A percentile compares a stretch with the other conserved stretches of the same genome.
Conservation (phyloP, 345 rosid genomes). For the Eucalyptus leucophloia region DNA sequence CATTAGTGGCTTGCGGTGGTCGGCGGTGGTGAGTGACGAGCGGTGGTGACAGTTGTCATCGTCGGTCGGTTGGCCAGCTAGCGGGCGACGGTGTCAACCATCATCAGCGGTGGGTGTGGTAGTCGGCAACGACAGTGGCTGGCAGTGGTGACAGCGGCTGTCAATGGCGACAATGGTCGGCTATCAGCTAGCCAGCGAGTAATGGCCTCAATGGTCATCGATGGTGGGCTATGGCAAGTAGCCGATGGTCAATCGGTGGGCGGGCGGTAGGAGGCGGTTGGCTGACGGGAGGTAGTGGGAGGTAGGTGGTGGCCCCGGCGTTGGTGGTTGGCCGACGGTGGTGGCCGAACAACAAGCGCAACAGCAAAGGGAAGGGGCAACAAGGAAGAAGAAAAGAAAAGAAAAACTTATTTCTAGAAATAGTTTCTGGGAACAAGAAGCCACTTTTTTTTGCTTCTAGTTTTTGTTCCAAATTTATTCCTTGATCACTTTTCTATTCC, state of each 20-base stretch:
- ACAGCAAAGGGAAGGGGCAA: too few relatives aligned
- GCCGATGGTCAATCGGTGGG: accelerated
- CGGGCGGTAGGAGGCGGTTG: accelerated
- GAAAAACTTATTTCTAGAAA: too few relatives aligned
- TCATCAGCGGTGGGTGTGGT: accelerated
- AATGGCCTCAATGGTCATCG: accelerated
- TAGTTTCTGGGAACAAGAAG: accelerated
- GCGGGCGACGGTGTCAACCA: accelerated
- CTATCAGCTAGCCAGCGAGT: accelerated
- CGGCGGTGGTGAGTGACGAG: too few relatives aligned
- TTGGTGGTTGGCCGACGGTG: accelerated
- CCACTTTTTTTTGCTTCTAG: too few relatives aligned
- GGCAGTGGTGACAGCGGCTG: accelerated
- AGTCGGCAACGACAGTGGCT: accelerated
- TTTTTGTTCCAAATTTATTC: too few relatives aligned
- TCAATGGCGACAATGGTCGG: accelerated
- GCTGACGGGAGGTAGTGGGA: accelerated
- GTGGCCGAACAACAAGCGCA: accelerated
- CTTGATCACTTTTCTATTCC: accelerated
- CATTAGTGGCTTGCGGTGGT: too few relatives aligned
- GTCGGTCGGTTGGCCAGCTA: accelerated
- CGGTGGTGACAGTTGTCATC: accelerated
- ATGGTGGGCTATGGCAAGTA: accelerated
- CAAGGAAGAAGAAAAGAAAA: too few relatives aligned
- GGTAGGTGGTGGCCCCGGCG: accelerated